Evolutionary conservation across 192 early-diverging fungal species (phyloP).

Genomic region (Linnemannia hyalina): DNA sequence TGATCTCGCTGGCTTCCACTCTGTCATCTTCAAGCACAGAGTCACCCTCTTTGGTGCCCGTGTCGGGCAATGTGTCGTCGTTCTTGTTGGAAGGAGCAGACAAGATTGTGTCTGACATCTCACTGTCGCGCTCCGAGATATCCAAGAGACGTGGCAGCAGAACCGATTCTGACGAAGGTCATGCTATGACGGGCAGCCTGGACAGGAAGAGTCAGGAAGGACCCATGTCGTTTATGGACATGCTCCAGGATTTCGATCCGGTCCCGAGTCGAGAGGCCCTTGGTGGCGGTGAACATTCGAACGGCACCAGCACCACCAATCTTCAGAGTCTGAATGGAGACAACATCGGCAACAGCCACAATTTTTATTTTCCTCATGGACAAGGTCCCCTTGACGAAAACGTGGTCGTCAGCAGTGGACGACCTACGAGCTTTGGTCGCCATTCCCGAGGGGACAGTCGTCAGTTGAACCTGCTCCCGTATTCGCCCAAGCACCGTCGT

Average conservation of each 20-base stretch:
- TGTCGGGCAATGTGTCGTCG: not conserved
- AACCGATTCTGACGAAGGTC: not conserved
- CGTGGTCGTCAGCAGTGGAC: not conserved
- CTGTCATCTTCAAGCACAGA: conserved; percentile 12
- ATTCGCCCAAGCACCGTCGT: conserved; percentile 21
- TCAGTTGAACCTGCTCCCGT: conserved; percentile 6
- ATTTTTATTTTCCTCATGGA: not conserved
- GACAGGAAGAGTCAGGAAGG: not conserved
- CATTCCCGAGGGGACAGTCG: not conserved
- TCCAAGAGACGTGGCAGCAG: not conserved
- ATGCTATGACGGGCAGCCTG: not conserved
- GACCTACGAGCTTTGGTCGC: not conserved
- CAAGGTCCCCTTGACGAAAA: not conserved
- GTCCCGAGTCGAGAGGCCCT: not conserved
- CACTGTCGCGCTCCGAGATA: not conserved
- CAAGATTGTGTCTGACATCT: not conserved
- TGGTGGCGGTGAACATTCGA: not conserved
- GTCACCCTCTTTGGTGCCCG: not conserved
- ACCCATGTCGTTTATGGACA: conserved; percentile 16
- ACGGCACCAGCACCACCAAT: not conserved
- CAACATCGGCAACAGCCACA: not conserved
- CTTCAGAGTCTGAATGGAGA: not conserved
- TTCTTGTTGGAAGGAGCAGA: no score
- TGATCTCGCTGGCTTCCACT: conserved; percentile 19
- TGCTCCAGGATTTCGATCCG: conserved; percentile 13